A percentile compares a stretch with the other conserved stretches of the same genome.
Evolutionary conservation across 176 grass and related monocot species (phyloP).

Genomic region (Coix lacrymajobi): DNA sequence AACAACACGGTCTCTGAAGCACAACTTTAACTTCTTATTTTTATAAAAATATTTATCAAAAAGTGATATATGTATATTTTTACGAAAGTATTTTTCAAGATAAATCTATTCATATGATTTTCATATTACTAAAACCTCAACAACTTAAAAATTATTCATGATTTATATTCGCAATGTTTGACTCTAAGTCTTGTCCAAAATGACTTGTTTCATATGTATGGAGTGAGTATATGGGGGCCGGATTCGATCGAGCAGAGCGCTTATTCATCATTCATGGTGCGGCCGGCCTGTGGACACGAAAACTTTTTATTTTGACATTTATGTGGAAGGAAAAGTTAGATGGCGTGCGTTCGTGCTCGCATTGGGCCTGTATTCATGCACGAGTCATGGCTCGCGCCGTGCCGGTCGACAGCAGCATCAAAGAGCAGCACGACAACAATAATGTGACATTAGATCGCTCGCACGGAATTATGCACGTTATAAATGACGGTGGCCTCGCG

Average conservation of each 20-base stretch:
- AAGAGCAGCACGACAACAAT: conserved; percentile 41
- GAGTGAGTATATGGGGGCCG: conserved; percentile 10
- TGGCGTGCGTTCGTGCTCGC: not conserved
- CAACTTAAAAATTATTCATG: no score
- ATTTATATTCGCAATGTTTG: no score
- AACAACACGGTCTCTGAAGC: no score
- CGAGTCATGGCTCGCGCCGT: not conserved
- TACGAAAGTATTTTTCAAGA: no score
- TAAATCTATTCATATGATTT: no score
- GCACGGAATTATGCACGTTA: conserved; percentile 20
- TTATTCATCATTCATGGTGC: conserved; percentile 5
- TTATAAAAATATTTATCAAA: no score
- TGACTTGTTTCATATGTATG: no score
- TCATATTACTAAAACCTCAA: no score
- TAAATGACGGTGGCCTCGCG: not conserved
- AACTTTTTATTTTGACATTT: conserved; percentile 40
- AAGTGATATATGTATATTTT: no score
- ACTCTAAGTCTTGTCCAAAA: no score
- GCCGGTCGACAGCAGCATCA: conserved; percentile 28
- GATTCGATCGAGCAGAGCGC: not conserved
- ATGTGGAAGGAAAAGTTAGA: conserved; percentile 46
- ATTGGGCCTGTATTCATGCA: not conserved
- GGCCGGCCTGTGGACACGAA: conserved; percentile 29
- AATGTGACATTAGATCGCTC: conserved; percentile 16
- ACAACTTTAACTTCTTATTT: no score